Conservation (phyloP, 192 early-diverging fungal genomes). For the Coemansia furcata region DNA sequence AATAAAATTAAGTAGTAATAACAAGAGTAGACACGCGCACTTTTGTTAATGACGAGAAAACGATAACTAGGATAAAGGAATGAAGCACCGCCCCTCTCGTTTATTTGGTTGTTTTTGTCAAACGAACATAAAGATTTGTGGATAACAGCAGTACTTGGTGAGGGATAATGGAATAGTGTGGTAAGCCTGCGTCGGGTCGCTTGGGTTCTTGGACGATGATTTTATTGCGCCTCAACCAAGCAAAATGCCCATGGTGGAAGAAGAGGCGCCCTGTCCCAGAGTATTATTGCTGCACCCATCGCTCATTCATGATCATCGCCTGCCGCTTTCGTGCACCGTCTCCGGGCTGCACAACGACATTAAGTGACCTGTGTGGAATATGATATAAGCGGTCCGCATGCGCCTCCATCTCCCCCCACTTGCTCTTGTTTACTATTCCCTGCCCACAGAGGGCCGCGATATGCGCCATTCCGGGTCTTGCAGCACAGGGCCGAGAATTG, state of each 20-base stretch:
- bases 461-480: neutral
- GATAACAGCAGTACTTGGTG: neutral
- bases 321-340: neutral
- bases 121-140: neutral
- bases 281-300: constrained; percentile 3
- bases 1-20: neutral
- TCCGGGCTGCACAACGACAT: neutral
- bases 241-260: neutral
- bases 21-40: neutral
- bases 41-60: neutral
- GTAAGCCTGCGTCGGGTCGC: neutral
- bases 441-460: neutral
- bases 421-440: neutral
- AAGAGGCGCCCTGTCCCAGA: neutral
- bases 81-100: neutral
- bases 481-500: neutral
- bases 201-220: neutral
- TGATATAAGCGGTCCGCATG: constrained; percentile 6
- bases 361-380: neutral
- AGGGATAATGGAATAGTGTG: neutral
- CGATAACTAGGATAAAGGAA: neutral
- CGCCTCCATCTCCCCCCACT: neutral
- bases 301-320: constrained; percentile 7
- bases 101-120: neutral
- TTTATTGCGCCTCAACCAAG: neutral